phyloP scores from a whole-genome alignment of 2,329 filamentous ascomycete genomes.

The Coniosporium uncinatum region DNA sequence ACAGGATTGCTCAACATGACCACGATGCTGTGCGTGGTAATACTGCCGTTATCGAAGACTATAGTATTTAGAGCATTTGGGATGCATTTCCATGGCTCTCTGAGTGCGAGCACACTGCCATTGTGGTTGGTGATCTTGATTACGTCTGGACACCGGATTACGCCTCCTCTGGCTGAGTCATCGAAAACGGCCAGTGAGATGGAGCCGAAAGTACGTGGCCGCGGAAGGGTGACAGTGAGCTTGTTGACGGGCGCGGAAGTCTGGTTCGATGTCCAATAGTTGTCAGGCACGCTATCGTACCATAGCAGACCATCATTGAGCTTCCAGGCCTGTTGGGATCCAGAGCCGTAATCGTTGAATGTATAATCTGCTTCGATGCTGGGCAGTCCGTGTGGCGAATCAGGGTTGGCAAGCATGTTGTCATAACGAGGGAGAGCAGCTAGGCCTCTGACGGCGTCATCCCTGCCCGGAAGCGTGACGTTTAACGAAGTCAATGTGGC shows the following conservation, averaged over 20 bases:
- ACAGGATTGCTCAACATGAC: conserved; percentile 10
- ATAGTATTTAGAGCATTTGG: conserved; percentile 11
- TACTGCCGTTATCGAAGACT: conserved; percentile 3
- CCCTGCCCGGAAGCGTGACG: conserved; percentile 9
- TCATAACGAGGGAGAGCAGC: conserved; percentile 14
- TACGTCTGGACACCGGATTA: conserved; percentile 13
- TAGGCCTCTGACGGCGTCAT: conserved; percentile 6
- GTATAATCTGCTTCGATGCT: conserved; percentile 27
- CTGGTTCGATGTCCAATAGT: conserved; percentile 18
- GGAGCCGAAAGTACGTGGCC: background rate
- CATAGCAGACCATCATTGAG: conserved; percentile 36
- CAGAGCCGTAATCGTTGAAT: conserved; percentile 9
- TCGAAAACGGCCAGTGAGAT: conserved; percentile 18
- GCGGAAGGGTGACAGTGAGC: background rate
- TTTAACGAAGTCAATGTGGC: conserved; percentile 7
- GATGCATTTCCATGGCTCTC: conserved; percentile 8
- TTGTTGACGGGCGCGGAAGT: conserved; percentile 7
- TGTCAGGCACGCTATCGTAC: conserved; percentile 31
- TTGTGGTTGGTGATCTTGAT: conserved; percentile 9
- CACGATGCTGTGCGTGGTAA: conserved; percentile 8
- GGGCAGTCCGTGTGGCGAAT: conserved; percentile 20
- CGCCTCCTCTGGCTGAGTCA: conserved; percentile 26
- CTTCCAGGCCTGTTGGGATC: conserved; percentile 20
- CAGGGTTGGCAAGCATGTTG: conserved; percentile 37
- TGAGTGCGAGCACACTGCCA: conserved; percentile 6